phyloP scores from a whole-genome alignment of 805 yeast species.

The Cyberlindnera amylophila region DNA sequence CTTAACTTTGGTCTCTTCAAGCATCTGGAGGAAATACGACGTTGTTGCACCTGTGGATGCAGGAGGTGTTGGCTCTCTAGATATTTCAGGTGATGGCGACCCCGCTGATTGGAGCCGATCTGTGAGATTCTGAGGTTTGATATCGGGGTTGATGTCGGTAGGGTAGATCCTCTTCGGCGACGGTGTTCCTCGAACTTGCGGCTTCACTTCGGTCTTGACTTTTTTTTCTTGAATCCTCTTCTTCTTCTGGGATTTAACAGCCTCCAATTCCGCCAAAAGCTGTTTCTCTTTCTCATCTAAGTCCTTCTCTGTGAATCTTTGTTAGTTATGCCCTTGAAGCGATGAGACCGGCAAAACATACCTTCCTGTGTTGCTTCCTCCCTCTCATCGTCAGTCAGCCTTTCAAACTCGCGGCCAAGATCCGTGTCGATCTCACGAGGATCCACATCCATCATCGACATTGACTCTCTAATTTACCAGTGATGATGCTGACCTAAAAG shows the following conservation, averaged over 20 bases:
- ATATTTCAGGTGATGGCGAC: neutral
- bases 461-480: too few relatives aligned
- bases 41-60: conserved; percentile 18
- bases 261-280: too few relatives aligned
- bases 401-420: conserved; percentile 8
- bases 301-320: too few relatives aligned
- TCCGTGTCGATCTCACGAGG: conserved; percentile 14
- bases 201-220: neutral
- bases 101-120: conserved; percentile 1
- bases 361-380: neutral
- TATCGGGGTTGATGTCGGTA: neutral
- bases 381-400: conserved; percentile 13
- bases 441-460: conserved; percentile 10
- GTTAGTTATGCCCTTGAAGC: neutral
- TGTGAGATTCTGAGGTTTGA: conserved; percentile 6
- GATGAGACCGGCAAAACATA: neutral
- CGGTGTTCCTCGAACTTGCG: conserved; percentile 13
- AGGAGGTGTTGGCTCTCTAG: conserved; percentile 11
- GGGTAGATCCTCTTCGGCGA: conserved; percentile 10
- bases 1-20: conserved; percentile 26
- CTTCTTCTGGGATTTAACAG: too few relatives aligned
- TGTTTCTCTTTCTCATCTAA: too few relatives aligned
- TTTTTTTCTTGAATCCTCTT: neutral
- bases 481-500: too few relatives aligned
- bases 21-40: conserved; percentile 32